Base-by-base conservation (phyloP, 2,329 filamentous ascomycete species). In the Aspergillus brasiliensis region DNA sequence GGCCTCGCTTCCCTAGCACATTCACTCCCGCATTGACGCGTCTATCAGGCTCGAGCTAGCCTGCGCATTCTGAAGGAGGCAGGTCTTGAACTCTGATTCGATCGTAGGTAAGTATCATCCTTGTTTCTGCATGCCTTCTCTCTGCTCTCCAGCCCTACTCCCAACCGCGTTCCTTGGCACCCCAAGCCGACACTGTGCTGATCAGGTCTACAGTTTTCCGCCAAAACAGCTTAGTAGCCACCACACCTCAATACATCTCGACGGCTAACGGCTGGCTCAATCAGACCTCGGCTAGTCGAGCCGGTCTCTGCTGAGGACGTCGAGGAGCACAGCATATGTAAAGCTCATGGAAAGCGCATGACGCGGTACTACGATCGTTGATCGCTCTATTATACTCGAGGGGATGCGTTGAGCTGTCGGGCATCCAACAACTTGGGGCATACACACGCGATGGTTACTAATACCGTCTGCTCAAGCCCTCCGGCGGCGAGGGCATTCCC, bases 401-500 rank as follows among this genome's bases (percentile, higher is more conserved):
- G 57, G 49, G 23, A 61, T 57, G 61, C 19, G 59, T 47, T 55
- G 23, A 51, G n/a, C 17, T 23, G 17, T 42, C 25, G 28, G 13
- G 31, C n/a, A 13, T 28, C 31, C 31, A 17, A 15, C 27, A 5
- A 44, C 42, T 15, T 27, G 15, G 52, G 51, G 46, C 46, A 27
- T 28, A n/a, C 5, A n/a, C 11, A 57, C 48, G 28, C 48, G 31
- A 76, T 76, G 74, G 69, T 70, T 49, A 69, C 67, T 48, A 67
- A 72, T 40, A 62, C 69, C n/a, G 86, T 89, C 73, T 82, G 82
- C 65, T 77, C 76, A 65, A 78, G 82, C 65, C 80, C 80, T 62
- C 83, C 83, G 65, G 81, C 81, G 65, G 81, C 81, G 64, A 81
- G 85, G 67, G 81, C 85, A 49, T 80, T 92, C 60, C 89, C 91